phyloP scores from a whole-genome alignment of 1,139 yeast species.

The Hanseniaspora sp. region DNA sequence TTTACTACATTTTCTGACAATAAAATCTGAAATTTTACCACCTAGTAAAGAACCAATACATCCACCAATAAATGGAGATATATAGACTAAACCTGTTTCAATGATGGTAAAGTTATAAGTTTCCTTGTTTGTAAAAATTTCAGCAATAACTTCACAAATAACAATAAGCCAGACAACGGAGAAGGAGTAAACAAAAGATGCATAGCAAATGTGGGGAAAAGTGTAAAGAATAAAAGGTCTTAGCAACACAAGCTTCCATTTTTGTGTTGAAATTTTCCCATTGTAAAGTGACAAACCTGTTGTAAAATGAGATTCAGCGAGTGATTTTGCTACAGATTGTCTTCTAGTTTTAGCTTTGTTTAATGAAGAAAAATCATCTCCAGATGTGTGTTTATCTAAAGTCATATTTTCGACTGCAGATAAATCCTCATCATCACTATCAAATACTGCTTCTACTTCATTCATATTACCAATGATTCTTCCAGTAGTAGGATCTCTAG shows the following conservation, averaged over 20 bases:
- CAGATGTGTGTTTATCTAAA: constrained; percentile 16
- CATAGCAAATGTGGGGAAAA: constrained; percentile 47
- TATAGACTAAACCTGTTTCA: constrained; percentile 46
- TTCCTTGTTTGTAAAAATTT: constrained; percentile 34
- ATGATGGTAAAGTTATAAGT: constrained; percentile 42
- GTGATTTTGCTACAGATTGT: constrained; percentile 17
- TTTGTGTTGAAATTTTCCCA: constrained; percentile 42
- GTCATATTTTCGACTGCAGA: background rate
- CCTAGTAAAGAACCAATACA: constrained; percentile 46
- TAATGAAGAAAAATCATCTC: background rate
- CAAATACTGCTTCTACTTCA: constrained; percentile 9
- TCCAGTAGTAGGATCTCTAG: constrained; percentile 10
- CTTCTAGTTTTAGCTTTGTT: constrained; percentile 8
- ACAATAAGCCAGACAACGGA: constrained; percentile 57
- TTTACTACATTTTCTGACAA: constrained; percentile 34
- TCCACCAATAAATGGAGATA: constrained; percentile 51
- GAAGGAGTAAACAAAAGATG: constrained; percentile 43
- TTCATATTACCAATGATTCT: background rate
- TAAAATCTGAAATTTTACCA: constrained; percentile 41
- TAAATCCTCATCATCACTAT: constrained; percentile 3
- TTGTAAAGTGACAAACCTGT: constrained; percentile 26
- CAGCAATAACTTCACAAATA: constrained; percentile 46
- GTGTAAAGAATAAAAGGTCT: constrained; percentile 43
- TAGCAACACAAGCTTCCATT: constrained; percentile 48
- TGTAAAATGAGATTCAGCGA: constrained; percentile 19